Conservation (phyloP, 768 basidiomycete species). For the Panaeolus cyanescens region DNA sequence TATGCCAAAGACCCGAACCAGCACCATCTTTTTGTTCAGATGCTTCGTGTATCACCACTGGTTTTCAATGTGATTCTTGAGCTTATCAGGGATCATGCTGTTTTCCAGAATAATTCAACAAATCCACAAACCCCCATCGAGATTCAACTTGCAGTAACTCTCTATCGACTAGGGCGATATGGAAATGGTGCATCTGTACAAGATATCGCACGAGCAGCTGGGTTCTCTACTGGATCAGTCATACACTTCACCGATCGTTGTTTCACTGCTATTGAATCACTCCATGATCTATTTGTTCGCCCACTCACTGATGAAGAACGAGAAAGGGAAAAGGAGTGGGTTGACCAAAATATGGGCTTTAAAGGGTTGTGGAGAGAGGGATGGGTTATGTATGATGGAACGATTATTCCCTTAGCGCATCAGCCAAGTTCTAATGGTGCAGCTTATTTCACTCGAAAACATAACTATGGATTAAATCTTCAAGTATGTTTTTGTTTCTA, state of each 20-base stretch:
- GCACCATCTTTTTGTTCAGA: slow-evolving; percentile 14
- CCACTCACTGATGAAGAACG: slow-evolving; percentile 29
- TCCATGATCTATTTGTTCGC: slow-evolving; percentile 32
- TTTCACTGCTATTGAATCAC: slow-evolving; percentile 29
- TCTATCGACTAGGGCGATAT: slow-evolving; percentile 28
- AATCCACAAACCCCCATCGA: slow-evolving; percentile 29
- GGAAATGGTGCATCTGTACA: slow-evolving; percentile 30
- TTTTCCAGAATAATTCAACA: slow-evolving; percentile 25
- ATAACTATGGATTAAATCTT: slow-evolving; percentile 36
- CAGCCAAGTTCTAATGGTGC: slow-evolving; percentile 32
- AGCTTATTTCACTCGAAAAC: slow-evolving; percentile 34
- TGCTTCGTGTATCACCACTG: slow-evolving; percentile 12
- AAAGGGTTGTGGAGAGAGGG: slow-evolving; percentile 33
- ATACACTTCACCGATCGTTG: slow-evolving; percentile 27
- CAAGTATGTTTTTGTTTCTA: slow-evolving; percentile 24
- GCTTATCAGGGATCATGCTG: slow-evolving; percentile 8
- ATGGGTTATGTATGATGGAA: slow-evolving; percentile 38
- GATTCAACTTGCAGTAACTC: slow-evolving; percentile 27
- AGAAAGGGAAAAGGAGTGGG: slow-evolving; percentile 35
- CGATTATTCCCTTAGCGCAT: slow-evolving; percentile 27
- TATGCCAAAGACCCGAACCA: slow-evolving; percentile 13
- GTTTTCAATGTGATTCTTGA: slow-evolving; percentile 8
- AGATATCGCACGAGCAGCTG: slow-evolving; percentile 27
- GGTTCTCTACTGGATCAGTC: slow-evolving; percentile 29
- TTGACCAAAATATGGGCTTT: slow-evolving; percentile 32